Conservation (phyloP, 805 yeast species). For the Tetrapisispora arboricola region DNA sequence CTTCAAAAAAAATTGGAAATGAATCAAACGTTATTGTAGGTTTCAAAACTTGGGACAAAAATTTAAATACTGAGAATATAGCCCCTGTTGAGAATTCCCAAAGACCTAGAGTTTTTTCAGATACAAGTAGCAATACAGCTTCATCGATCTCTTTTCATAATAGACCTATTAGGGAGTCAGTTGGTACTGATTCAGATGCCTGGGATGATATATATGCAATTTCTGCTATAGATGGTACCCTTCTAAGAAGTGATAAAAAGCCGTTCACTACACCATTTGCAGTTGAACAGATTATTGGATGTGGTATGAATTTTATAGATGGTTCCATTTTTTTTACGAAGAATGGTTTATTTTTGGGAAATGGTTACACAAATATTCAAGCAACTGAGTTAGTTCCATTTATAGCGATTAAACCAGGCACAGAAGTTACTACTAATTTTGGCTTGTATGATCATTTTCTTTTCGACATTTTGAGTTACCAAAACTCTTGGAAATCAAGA, state of each 20-base stretch:
- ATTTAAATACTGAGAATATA: not conserved
- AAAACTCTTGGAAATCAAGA: slow-evolving; percentile 35
- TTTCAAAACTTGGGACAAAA: slow-evolving; percentile 10
- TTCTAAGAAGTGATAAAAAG: slow-evolving; percentile 17
- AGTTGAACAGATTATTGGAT: slow-evolving; percentile 61
- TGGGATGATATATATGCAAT: slow-evolving; percentile 18
- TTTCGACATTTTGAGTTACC: slow-evolving; percentile 50
- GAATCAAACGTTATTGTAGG: slow-evolving; percentile 21
- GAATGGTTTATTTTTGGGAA: slow-evolving; percentile 60
- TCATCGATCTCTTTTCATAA: not conserved
- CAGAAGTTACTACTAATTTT: slow-evolving; percentile 29
- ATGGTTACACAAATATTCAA: slow-evolving; percentile 40
- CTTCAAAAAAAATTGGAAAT: slow-evolving; percentile 3
- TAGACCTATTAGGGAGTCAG: not conserved
- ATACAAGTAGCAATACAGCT: not conserved
- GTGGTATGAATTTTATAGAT: slow-evolving; percentile 65
- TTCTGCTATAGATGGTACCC: slow-evolving; percentile 24
- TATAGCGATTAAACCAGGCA: slow-evolving; percentile 32
- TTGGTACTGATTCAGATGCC: not conserved
- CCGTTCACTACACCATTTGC: slow-evolving; percentile 31
- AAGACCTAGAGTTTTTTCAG: not conserved
- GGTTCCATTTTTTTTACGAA: slow-evolving; percentile 65
- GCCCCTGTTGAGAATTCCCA: not conserved
- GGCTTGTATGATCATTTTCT: slow-evolving; percentile 44
- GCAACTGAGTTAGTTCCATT: slow-evolving; percentile 37